Conservation (phyloP, 164 flowering plant species). For the Echeveria elegans region DNA sequence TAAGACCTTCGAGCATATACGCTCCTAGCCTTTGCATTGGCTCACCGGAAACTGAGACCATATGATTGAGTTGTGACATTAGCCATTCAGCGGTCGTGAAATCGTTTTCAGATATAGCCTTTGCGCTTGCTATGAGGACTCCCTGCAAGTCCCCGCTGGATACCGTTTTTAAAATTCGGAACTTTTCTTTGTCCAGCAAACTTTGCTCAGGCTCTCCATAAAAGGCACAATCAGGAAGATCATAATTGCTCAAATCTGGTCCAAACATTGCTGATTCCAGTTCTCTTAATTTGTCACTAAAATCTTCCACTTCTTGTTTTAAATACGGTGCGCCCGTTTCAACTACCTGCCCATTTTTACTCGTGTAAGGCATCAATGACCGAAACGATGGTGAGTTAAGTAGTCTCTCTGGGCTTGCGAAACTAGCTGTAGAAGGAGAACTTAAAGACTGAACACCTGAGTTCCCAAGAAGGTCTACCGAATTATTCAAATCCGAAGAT, state of each 20-base stretch:
- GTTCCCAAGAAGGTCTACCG: not conserved
- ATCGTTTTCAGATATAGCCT: constrained; percentile 47
- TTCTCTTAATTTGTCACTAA: constrained; percentile 47
- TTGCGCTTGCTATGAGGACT: constrained; percentile 49
- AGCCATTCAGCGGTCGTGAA: constrained; percentile 32
- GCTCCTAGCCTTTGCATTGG: constrained; percentile 73
- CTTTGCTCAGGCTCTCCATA: constrained; percentile 8
- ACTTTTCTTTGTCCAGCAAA: constrained; percentile 27
- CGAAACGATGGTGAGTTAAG: constrained; percentile 28
- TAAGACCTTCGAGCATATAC: constrained; percentile 68
- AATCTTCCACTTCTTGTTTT: constrained; percentile 29
- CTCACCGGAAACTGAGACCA: constrained; percentile 79
- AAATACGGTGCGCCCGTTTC: constrained; percentile 36
- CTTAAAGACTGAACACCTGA: not conserved
- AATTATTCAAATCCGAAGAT: not conserved
- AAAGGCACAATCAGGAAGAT: constrained; percentile 11
- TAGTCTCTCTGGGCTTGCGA: constrained; percentile 41
- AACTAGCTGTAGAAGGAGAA: constrained; percentile 34
- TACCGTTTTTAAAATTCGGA: constrained; percentile 30
- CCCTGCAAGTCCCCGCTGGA: constrained; percentile 44
- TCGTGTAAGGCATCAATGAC: constrained; percentile 20
- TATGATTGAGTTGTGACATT: constrained; percentile 42
- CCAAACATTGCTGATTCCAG: constrained; percentile 60
- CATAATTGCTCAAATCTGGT: constrained; percentile 29
- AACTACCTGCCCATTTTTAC: constrained; percentile 28